Base-by-base conservation (phyloP, 495 filamentous ascomycete species). In the Aspergillus heteromorphus region DNA sequence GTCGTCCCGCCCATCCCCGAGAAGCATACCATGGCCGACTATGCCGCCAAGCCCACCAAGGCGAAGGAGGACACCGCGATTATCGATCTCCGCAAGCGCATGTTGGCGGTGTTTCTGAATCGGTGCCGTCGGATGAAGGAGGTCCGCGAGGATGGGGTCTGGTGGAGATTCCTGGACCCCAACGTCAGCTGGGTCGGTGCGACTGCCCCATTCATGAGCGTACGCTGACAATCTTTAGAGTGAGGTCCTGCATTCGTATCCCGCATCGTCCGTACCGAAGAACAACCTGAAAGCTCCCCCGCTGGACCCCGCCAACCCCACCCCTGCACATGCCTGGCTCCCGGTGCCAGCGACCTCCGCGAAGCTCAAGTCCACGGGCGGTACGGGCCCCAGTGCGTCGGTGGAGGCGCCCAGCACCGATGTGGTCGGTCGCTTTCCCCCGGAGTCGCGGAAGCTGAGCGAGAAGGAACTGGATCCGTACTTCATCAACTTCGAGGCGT, bases 21-120 rank as follows among this genome's bases (percentile, higher is more conserved):
- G 73, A 98, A 98, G 68, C 93, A 97, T 66, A 91, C 89, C 49
- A 92, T 97, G 87, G 92, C 93, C 45, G 93, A 98, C 65, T 98
- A 98, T 68, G 93, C 93, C 20, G 92, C 95, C 17, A 96, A 96
- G 59, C 93, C 93, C 0, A 97, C 93, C 25, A 96, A 92, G 66
- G 93, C 93, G 23, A 98, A 97, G 70, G 93, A 97, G 71, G 95
- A 98, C 68, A 85, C 88, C 27, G 86, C 88, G 55, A 97, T 97
- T 41, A 98, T 98, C 53, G 93, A 98, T 57, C 77, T 96, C 36
- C 82, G 93, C 48, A 97, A 97, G 68, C 87, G 93, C 51, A 98
- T 98, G 93, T 69, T 98, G 36, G 85, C 86, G 27, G 92, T 97
- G 4, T 98, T 98, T 61, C 66, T 98, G 29, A 97, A 98, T 63